These are phyloP conservation scores for Candida tetrigidarum DNA, from an alignment of 1,139 yeast genomes.

Conservation along the genomic window DNA sequence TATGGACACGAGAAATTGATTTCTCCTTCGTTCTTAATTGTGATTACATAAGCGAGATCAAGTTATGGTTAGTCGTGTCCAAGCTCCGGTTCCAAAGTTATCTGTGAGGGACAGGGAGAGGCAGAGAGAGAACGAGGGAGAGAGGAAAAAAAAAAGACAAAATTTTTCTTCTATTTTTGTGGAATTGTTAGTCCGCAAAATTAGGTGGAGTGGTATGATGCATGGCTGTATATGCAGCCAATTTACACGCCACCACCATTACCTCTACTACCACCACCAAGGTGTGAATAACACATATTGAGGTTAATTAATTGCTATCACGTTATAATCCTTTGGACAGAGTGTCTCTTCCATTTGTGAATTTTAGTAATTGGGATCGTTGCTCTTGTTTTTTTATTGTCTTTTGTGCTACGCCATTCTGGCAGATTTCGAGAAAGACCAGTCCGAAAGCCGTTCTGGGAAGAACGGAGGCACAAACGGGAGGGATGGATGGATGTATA, in stretches of 20 bases:
- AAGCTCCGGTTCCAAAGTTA: background rate
- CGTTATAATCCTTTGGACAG: background rate
- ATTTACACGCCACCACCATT: background rate
- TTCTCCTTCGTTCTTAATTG: background rate
- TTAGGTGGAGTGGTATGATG: background rate
- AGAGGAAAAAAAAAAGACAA: too few species aligned
- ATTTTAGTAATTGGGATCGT: too few species aligned
- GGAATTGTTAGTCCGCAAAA: too few species aligned
- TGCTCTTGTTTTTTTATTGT: too few species aligned
- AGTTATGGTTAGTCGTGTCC: background rate
- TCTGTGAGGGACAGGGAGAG: background rate
- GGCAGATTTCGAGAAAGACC: slow-evolving; percentile 2
- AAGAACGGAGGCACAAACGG: background rate
- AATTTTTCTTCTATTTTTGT: too few species aligned
- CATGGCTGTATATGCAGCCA: background rate
- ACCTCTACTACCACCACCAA: too few species aligned
- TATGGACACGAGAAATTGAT: background rate
- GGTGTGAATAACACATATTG: too few species aligned
- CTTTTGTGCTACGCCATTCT: slow-evolving; percentile 1
- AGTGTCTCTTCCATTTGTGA: background rate
- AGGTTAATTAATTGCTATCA: background rate
- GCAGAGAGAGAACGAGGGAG: too few species aligned
- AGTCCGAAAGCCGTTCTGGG: slow-evolving; percentile 1
- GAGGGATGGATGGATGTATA: background rate
- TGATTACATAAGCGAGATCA: background rate